Percentiles rank a stretch among this genome's conserved stretches.
Conservation (phyloP, 768 basidiomycete species). For the Terana coerulea region DNA sequence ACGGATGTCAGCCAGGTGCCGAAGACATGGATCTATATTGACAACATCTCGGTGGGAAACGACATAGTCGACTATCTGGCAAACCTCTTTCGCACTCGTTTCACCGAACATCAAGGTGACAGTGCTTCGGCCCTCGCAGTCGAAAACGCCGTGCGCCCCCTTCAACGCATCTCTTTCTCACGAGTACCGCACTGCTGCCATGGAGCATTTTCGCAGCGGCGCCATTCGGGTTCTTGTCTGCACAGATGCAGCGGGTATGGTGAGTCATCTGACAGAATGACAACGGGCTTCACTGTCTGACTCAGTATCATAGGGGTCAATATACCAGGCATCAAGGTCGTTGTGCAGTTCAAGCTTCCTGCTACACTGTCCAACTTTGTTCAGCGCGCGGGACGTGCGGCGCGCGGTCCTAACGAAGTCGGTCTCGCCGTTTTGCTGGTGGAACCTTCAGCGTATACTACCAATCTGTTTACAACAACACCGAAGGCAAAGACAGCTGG, state of each 20-base stretch:
- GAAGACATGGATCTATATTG: constrained; percentile 25
- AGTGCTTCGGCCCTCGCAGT: too few species aligned
- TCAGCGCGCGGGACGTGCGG: constrained; percentile 18
- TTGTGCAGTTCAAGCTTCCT: constrained; percentile 22
- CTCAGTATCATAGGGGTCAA: constrained; percentile 16
- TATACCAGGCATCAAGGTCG: constrained; percentile 18
- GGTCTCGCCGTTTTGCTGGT: constrained; percentile 19
- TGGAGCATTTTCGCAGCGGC: constrained; percentile 18
- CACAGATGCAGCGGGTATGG: constrained; percentile 23
- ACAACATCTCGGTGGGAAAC: constrained; percentile 16
- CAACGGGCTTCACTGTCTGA: background rate
- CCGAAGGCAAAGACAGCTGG: background rate
- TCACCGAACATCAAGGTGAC: background rate
- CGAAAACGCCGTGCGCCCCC: constrained; percentile 12
- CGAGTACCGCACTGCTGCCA: constrained; percentile 14
- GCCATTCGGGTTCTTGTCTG: constrained; percentile 19
- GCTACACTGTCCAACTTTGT: constrained; percentile 16
- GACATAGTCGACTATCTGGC: constrained; percentile 19
- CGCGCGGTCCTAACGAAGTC: constrained; percentile 1
- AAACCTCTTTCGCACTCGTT: background rate
- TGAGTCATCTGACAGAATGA: background rate
- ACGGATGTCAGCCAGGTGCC: constrained; percentile 13
- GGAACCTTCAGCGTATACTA: constrained; percentile 8
- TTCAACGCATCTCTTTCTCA: constrained; percentile 19
- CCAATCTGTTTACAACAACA: background rate